Base-by-base conservation (phyloP, 2,329 filamentous ascomycete species). In the Simplicillium sp. region DNA sequence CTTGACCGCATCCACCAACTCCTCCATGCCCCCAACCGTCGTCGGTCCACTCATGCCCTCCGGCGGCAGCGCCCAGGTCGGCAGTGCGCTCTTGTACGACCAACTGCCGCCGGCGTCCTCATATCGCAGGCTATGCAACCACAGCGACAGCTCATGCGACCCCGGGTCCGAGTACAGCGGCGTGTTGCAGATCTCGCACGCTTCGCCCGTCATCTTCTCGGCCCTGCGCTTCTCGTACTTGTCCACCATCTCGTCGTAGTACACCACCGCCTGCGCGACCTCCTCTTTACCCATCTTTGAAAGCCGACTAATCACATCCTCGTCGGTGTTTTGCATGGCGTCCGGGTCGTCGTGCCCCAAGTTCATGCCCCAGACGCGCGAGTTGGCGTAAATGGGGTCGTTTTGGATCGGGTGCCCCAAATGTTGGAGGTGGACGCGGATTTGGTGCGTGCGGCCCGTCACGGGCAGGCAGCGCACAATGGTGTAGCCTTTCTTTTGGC, bases 331-430 rank as follows among this genome's bases (percentile, higher is more conserved):
- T 18, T 75, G 74, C 15, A 71, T 71, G 3, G 75, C 79, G 38
- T 90, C 82, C 12, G 70, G 66, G 46, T 82, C 78, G 41, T 74
- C 68, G 40, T 64, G 75, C 13, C 87, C 92, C 1, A 98, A 76
- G 9, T 82, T 74, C 1, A 82, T 70, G 0, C 92, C 92, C 71
- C 94, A 98, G 11, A 98, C 92, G 43, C 81, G 80, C 56, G 87
- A 81, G 57, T 98, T 98, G 53, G 87, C 88, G 60, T 98, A 98
- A 52, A 98, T 97, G 7, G 92, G 92, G 56, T 98, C 92, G 59
- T 98, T 98, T 48, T 87, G 82, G 51, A 98, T 97, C 2, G 92
- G 92, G 56, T 97, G 85, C 1, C 92, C 92, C 3, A 98, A 70
- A 59, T 87, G 94, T 57, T 98, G 92, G 13, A 98, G 72, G 55